Conservation (phyloP, 2,329 filamentous ascomycete genomes). For the Chaetomium olivaceum region DNA sequence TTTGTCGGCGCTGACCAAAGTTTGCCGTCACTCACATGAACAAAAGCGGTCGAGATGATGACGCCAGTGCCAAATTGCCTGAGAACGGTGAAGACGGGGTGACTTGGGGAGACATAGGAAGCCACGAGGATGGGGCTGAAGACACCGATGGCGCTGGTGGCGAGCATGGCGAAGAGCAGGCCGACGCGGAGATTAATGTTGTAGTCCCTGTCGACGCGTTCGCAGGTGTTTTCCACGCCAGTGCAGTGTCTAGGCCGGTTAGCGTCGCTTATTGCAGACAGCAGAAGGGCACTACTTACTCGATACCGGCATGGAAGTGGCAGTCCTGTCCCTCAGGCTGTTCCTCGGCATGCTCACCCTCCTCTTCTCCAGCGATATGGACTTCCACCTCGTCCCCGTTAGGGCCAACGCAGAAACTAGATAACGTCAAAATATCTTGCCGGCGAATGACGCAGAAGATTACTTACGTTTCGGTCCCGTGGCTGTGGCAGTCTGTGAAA, state of each 20-base stretch:
- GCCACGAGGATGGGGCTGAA: slow-evolving; percentile 66
- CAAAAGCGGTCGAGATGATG: slow-evolving; percentile 69
- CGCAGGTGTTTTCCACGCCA: slow-evolving; percentile 49
- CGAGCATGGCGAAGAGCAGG: slow-evolving; percentile 70
- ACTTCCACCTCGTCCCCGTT: slow-evolving; percentile 27
- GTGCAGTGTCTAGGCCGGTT: slow-evolving; percentile 56
- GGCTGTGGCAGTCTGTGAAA: slow-evolving; percentile 66
- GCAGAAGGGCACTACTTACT: slow-evolving; percentile 51
- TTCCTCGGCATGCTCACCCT: slow-evolving; percentile 8
- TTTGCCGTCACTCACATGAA: slow-evolving; percentile 54
- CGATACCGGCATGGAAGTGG: slow-evolving; percentile 74
- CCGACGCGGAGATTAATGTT: slow-evolving; percentile 69
- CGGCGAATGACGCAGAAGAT: not conserved
- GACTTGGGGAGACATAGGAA: slow-evolving; percentile 55
- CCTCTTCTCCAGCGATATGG: slow-evolving; percentile 15
- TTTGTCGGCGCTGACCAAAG: not conserved
- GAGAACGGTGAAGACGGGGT: slow-evolving; percentile 59
- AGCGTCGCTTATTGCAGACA: not conserved
- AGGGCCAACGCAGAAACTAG: slow-evolving; percentile 20
- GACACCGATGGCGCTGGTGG: slow-evolving; percentile 66
- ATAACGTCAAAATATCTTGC: not conserved
- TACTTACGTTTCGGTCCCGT: slow-evolving; percentile 58
- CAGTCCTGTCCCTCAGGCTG: slow-evolving; percentile 49
- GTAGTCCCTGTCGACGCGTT: slow-evolving; percentile 55
- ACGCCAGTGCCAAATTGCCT: slow-evolving; percentile 76